Percentiles rank a stretch among this genome's conserved stretches.
These are phyloP conservation scores for Rosa chinensis DNA, from an alignment of 306 rosid species.

Conservation along the genomic window DNA sequence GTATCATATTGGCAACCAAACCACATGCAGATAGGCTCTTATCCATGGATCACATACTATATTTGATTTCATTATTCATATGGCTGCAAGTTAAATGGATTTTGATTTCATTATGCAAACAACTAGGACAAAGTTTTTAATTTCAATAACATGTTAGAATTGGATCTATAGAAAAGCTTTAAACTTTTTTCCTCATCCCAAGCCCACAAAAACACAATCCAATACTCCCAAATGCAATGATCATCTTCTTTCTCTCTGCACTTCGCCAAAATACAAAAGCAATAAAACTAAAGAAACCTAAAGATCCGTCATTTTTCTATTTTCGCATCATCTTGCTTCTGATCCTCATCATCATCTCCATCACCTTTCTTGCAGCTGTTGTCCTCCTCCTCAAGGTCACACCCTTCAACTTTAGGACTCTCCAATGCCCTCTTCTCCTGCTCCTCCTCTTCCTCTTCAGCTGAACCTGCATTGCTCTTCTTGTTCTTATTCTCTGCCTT, in stretches of 20 bases:
- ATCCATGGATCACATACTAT: slow-evolving; percentile 24
- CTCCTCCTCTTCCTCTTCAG: slow-evolving; percentile 51
- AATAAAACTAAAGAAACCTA: not conserved
- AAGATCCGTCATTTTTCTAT: slow-evolving; percentile 22
- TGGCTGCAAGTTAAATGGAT: slow-evolving; percentile 6
- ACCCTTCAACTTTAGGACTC: slow-evolving; percentile 56
- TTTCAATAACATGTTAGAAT: slow-evolving; percentile 35
- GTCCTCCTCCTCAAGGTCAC: slow-evolving; percentile 38
- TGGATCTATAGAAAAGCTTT: slow-evolving; percentile 17
- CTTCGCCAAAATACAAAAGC: not conserved
- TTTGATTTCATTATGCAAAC: slow-evolving; percentile 25
- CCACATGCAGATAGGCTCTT: slow-evolving; percentile 28
- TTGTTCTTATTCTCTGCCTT: slow-evolving; percentile 46
- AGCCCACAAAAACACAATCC: slow-evolving; percentile 4
- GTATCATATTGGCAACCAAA: slow-evolving; percentile 26
- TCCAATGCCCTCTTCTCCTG: slow-evolving; percentile 95
- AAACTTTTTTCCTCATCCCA: slow-evolving; percentile 1
- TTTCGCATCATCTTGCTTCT: slow-evolving; percentile 21
- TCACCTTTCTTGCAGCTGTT: slow-evolving; percentile 46
- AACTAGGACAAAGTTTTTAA: slow-evolving; percentile 14
- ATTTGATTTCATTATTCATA: not conserved
- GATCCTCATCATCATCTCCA: slow-evolving; percentile 33
- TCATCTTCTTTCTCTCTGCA: slow-evolving; percentile 4
- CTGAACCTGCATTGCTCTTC: slow-evolving; percentile 23
- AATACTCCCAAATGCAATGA: slow-evolving; percentile 16